phyloP scores from a whole-genome alignment of 2,329 filamentous ascomycete species.

The Chalaropsis ovoidea region DNA sequence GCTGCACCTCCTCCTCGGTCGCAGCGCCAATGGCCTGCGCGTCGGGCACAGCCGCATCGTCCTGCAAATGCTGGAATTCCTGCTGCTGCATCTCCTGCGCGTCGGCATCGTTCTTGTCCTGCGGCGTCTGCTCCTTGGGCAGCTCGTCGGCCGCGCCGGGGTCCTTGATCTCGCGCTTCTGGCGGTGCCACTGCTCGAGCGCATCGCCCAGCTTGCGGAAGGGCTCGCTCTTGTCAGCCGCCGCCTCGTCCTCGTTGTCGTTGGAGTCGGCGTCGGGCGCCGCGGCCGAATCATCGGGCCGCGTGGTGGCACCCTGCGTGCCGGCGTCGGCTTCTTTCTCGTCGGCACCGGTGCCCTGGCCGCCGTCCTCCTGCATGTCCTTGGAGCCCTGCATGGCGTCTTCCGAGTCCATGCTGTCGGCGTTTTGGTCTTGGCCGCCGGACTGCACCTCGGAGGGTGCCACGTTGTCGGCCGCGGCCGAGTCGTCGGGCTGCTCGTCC shows the following conservation, averaged over 20 bases:
- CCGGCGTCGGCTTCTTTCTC: slow-evolving; percentile 54
- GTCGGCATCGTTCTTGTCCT: slow-evolving; percentile 34
- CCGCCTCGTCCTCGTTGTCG: slow-evolving; percentile 38
- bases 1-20: slow-evolving; percentile 73
- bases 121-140: slow-evolving; percentile 42
- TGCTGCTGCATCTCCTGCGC: slow-evolving; percentile 55
- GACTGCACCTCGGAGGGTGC: slow-evolving; percentile 44
- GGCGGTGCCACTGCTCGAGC: slow-evolving; percentile 83
- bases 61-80: slow-evolving; percentile 89
- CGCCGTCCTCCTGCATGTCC: slow-evolving; percentile 55
- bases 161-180: slow-evolving; percentile 69
- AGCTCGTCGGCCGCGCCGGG: slow-evolving; percentile 31
- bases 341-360: slow-evolving; percentile 53
- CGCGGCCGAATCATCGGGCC: slow-evolving; percentile 38
- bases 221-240: slow-evolving; percentile 49
- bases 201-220: slow-evolving; percentile 94
- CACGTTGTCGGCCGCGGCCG: slow-evolving; percentile 35
- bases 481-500: slow-evolving; percentile 30
- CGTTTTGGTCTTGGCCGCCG: slow-evolving; percentile 44
- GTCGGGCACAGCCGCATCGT: slow-evolving; percentile 72
- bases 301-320: slow-evolving; percentile 49
- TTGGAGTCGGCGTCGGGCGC: slow-evolving; percentile 38
- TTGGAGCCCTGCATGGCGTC: slow-evolving; percentile 50
- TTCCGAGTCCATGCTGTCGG: slow-evolving; percentile 52
- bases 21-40: slow-evolving; percentile 85